phyloP scores from a whole-genome alignment of 2,329 filamentous ascomycete genomes.

The Sphaerulina vaccinii region DNA sequence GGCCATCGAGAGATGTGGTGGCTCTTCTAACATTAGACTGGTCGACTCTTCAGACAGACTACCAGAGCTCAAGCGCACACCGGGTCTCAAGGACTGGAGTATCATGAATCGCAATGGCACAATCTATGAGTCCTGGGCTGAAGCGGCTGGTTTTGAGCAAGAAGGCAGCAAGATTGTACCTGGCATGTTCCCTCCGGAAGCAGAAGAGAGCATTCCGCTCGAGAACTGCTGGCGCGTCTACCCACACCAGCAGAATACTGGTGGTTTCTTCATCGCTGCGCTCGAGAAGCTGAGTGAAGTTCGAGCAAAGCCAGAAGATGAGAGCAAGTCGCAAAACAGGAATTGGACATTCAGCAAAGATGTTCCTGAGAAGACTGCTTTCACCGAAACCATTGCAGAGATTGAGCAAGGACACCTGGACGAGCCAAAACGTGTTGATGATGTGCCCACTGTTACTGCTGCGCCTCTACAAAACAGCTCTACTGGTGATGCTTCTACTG shows the following conservation, averaged over 20 bases:
- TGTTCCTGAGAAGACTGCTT: constrained; percentile 27
- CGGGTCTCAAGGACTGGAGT: constrained; percentile 79
- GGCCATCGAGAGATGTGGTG: constrained; percentile 87
- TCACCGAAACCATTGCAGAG: constrained; percentile 44
- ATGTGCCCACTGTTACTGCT: constrained; percentile 8
- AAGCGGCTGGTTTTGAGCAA: constrained; percentile 55
- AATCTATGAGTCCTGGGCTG: constrained; percentile 77
- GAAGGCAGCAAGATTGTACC: constrained; percentile 68
- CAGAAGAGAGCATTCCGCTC: constrained; percentile 65
- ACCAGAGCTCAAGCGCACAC: constrained; percentile 70
- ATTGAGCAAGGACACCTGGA: constrained; percentile 34
- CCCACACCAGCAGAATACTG: constrained; percentile 92
- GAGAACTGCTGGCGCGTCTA: constrained; percentile 93
- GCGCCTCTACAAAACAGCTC: constrained; percentile 14
- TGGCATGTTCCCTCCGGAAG: constrained; percentile 77
- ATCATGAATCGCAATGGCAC: constrained; percentile 84
- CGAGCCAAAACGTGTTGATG: constrained; percentile 17
- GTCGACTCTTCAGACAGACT: constrained; percentile 79
- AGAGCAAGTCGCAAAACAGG: constrained; percentile 45
- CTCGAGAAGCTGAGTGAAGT: constrained; percentile 89
- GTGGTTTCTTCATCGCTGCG: constrained; percentile 95
- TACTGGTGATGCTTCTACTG: constrained; percentile 14
- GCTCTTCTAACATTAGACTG: constrained; percentile 74
- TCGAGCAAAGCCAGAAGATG: constrained; percentile 69
- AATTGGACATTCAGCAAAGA: constrained; percentile 33